These are phyloP conservation scores for Acanthochlamys bracteata DNA, from an alignment of 106 monocot species.

Conservation along the genomic window DNA sequence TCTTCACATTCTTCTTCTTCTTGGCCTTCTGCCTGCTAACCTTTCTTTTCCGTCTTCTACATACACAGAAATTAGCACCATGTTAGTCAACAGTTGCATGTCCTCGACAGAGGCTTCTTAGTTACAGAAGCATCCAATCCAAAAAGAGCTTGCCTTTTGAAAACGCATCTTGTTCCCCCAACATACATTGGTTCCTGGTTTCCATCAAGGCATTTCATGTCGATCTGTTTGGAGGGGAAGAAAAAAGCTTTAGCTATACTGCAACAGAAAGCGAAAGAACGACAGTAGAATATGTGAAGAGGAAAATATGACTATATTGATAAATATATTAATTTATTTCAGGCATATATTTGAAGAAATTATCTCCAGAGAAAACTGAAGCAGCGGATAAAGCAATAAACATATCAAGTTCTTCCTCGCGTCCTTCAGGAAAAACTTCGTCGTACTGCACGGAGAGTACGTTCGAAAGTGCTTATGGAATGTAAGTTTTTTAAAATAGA, in stretches of 20 bases:
- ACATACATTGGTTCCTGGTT: slow-evolving; percentile 18
- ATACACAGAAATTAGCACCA: not conserved
- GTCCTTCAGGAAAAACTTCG: slow-evolving; percentile 86
- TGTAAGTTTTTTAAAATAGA: too few relatives aligned
- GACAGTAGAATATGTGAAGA: not conserved
- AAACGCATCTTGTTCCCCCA: slow-evolving; percentile 6
- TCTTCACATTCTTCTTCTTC: not conserved
- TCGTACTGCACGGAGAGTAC: slow-evolving; percentile 60
- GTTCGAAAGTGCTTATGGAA: too few relatives aligned
- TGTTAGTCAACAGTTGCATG: slow-evolving; percentile 7
- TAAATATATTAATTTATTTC: not conserved
- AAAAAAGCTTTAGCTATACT: not conserved
- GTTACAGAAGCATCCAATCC: slow-evolving; percentile 5
- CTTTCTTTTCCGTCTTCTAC: not conserved
- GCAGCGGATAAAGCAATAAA: slow-evolving; percentile 57
- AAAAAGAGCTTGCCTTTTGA: slow-evolving; percentile 8
- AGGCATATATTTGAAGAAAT: slow-evolving; percentile 96
- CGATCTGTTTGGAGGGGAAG: not conserved
- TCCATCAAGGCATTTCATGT: slow-evolving; percentile 40
- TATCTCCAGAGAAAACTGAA: slow-evolving; percentile 92
- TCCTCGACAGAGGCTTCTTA: not conserved
- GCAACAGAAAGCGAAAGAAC: not conserved
- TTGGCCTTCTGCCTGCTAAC: not conserved
- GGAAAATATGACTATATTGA: not conserved
- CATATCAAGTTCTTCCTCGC: slow-evolving; percentile 50